Percentiles rank a stretch among this genome's conserved stretches.
Conservation (phyloP, 352 stramenopile genomes). For the Pythium apleroticum region DNA sequence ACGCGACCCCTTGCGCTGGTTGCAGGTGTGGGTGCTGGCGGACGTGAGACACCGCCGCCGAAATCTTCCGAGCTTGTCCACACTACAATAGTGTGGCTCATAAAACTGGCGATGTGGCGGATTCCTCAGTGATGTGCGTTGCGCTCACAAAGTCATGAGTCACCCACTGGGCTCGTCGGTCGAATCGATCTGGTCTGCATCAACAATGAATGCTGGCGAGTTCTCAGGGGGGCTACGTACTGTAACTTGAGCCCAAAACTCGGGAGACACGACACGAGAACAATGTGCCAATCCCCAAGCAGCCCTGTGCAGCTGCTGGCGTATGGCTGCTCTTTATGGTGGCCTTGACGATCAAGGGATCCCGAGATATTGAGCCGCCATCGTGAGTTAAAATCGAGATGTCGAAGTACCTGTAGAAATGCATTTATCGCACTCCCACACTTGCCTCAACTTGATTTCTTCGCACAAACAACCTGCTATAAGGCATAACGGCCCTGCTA, state of each 20-base stretch:
- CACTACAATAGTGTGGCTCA: background rate
- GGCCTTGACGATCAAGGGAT: background rate
- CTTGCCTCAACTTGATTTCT: too few relatives aligned
- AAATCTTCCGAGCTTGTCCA: background rate
- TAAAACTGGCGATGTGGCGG: too few relatives aligned
- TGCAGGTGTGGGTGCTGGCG: background rate
- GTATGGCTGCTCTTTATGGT: background rate
- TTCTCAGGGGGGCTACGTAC: too few relatives aligned
- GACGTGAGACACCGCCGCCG: background rate
- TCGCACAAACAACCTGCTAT: background rate
- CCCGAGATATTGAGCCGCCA: background rate
- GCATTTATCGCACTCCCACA: background rate
- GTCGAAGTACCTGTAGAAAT: background rate
- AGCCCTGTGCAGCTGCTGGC: background rate
- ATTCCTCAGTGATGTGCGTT: too few relatives aligned
- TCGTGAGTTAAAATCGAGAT: background rate
- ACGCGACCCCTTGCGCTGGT: too few relatives aligned
- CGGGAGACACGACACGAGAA: too few relatives aligned
- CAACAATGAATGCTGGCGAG: too few relatives aligned
- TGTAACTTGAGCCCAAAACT: too few relatives aligned
- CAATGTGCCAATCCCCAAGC: too few relatives aligned
- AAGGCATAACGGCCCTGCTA: background rate
- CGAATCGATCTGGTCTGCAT: too few relatives aligned
- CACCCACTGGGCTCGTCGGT: too few relatives aligned
- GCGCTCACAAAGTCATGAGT: too few relatives aligned